Evolutionary conservation across 2,329 filamentous ascomycete species (phyloP).

Genomic region (Aspergillus piperis): DNA sequence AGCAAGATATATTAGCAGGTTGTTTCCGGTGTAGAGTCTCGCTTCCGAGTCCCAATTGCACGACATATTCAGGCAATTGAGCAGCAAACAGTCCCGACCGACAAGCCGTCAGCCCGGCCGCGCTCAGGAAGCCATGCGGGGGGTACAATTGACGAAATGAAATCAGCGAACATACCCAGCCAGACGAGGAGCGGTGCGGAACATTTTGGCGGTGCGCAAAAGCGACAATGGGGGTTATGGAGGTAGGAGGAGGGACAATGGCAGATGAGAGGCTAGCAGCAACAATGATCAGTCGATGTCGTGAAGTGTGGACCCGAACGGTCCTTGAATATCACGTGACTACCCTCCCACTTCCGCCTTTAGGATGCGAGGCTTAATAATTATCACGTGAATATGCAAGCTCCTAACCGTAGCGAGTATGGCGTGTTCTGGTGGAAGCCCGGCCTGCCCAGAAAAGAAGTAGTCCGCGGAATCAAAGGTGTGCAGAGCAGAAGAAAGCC

Average conservation of each 20-base stretch:
- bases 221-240: slow-evolving; percentile 26
- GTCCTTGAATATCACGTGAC: slow-evolving; percentile 30
- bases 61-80: slow-evolving; percentile 20
- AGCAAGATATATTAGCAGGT: slow-evolving; percentile 21
- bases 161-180: slow-evolving; percentile 41
- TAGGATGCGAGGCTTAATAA: slow-evolving; percentile 28
- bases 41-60: slow-evolving; percentile 10
- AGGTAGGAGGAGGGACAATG: slow-evolving; percentile 29
- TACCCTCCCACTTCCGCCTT: slow-evolving; percentile 35
- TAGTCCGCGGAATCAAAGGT: slow-evolving; percentile 12
- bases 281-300: slow-evolving; percentile 29
- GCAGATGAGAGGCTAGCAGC: slow-evolving; percentile 24
- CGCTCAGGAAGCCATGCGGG: slow-evolving; percentile 11
- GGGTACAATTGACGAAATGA: neutral
- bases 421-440: neutral
- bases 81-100: slow-evolving; percentile 13
- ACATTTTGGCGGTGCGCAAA: slow-evolving; percentile 40
- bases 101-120: slow-evolving; percentile 22
- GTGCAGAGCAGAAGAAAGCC: slow-evolving; percentile 5
- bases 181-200: slow-evolving; percentile 45
- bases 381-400: slow-evolving; percentile 15
- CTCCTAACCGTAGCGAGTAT: slow-evolving; percentile 14
- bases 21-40: neutral
- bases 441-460: slow-evolving; percentile 15
- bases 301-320: slow-evolving; percentile 31